Evolutionary conservation across 495 filamentous ascomycete species (phyloP), one percentile per base, ranked within the genome.

Genomic region (Hapsidospora chrysogenum): DNA sequence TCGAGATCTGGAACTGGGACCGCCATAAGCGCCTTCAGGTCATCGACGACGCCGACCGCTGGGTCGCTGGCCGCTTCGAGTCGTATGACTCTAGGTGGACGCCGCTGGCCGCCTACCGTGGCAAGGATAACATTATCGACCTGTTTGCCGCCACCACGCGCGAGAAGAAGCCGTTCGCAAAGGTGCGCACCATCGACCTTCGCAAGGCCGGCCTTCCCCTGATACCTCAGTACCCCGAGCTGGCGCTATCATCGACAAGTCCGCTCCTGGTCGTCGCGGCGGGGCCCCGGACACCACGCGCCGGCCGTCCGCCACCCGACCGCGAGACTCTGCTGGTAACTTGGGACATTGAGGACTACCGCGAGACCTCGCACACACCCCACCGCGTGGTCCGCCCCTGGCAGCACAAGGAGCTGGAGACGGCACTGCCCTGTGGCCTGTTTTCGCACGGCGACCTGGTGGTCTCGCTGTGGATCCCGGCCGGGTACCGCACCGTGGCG

Each of bases 121-220:
- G 51, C 34, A 37, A 51, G 26, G 37, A 33, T 15, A 44, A 50
- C 33, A 37, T 29, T 2, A 39, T 75, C 66, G 42, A 78, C 63
- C 46, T 74, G 64, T 42, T 89, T 58, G 19, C 68, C 72, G 36
- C 80, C 57, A n/a, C n/a, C n/a, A 53, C 78, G 70, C 17, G 86
- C 74, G 8, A 80, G 60, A 42, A 89, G 63, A 58, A 92, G 78
- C 42, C 74, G 72, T 43, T 77, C 66, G 35, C 64, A 52, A 38
- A 87, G 60, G 42, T 66, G 57, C 50, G 86, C 77, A 33, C 80
- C 76, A 50, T 79, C 78, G 30, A 92, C 67, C 47, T 57, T 14
- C 38, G 39, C 39, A 41, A 45, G 9, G 47, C 45, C 25, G 41
- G 35, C 30, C 49, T 57, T 8, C 53, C 53, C 9, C 20, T 57